Percentiles rank a stretch among this genome's conserved stretches.
Conservation (phyloP, 2,329 filamentous ascomycete species). For the Calonectria pseudoreteaudii region DNA sequence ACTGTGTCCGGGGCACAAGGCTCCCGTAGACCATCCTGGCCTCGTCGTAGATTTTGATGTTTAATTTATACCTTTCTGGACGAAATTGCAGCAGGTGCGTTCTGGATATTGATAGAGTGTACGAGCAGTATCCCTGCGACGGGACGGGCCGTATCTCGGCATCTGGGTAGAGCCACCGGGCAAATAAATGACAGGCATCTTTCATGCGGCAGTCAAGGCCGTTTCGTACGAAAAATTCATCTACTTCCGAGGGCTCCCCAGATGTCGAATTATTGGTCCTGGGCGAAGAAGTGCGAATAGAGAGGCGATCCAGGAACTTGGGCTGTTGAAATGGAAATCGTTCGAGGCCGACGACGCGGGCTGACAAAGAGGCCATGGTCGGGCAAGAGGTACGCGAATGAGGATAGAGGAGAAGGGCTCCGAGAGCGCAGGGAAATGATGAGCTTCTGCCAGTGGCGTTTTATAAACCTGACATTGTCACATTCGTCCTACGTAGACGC, state of each 20-base stretch:
- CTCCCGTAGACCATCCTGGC: constrained; percentile 54
- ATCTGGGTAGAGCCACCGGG: constrained; percentile 46
- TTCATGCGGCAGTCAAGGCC: constrained; percentile 28
- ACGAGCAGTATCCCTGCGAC: constrained; percentile 64
- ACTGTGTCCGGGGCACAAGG: constrained; percentile 56
- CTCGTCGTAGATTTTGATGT: constrained; percentile 50
- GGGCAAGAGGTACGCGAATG: not conserved
- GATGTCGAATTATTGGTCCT: not conserved
- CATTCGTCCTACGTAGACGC: not conserved
- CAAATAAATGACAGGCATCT: constrained; percentile 45
- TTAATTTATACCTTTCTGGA: constrained; percentile 55
- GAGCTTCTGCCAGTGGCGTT: not conserved
- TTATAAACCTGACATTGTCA: constrained; percentile 9
- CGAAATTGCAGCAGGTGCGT: constrained; percentile 62
- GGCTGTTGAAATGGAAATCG: not conserved
- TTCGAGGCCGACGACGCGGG: not conserved
- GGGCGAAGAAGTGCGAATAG: not conserved
- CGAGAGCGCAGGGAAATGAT: not conserved
- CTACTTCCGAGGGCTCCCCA: not conserved
- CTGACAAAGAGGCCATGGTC: not conserved
- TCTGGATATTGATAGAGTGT: constrained; percentile 57
- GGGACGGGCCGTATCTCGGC: constrained; percentile 46
- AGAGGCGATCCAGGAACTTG: not conserved
- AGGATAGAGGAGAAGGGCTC: not conserved
- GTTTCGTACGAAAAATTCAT: constrained; percentile 38